These are phyloP conservation scores for Colletotrichum liriopes DNA, from an alignment of 2,329 filamentous ascomycete genomes.

Conservation along the genomic window DNA sequence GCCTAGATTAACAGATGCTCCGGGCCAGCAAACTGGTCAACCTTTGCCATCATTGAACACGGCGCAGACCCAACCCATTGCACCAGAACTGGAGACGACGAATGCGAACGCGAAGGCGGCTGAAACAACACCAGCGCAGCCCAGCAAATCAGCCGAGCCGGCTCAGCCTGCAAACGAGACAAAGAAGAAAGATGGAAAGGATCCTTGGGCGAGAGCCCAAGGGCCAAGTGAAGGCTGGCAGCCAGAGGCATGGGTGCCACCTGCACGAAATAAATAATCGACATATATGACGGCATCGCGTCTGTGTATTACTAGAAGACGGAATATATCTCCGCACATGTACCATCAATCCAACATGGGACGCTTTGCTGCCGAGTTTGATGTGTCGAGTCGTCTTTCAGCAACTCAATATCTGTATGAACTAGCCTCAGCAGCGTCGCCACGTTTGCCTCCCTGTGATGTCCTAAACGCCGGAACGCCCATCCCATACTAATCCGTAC, in stretches of 20 bases:
- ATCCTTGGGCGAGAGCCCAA: slow-evolving; percentile 73
- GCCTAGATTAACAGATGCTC: slow-evolving; percentile 63
- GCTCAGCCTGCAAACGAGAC: not conserved
- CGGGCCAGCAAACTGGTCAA: slow-evolving; percentile 49
- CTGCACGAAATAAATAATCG: slow-evolving; percentile 52
- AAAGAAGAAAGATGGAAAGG: slow-evolving; percentile 48
- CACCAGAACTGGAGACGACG: slow-evolving; percentile 36
- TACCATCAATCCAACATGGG: slow-evolving; percentile 26
- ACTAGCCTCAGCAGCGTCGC: not conserved
- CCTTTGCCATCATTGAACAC: slow-evolving; percentile 49
- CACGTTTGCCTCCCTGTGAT: not conserved
- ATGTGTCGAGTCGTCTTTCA: not conserved
- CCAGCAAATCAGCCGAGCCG: slow-evolving; percentile 17
- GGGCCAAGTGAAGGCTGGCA: slow-evolving; percentile 78
- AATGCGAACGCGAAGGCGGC: slow-evolving; percentile 22
- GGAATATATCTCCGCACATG: slow-evolving; percentile 17
- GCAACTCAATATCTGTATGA: not conserved
- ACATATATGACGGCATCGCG: not conserved
- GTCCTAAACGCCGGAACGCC: slow-evolving; percentile 32
- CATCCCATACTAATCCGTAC: not conserved
- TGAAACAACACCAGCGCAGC: slow-evolving; percentile 3
- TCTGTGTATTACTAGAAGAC: slow-evolving; percentile 34
- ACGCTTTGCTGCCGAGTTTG: not conserved
- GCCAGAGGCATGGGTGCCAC: slow-evolving; percentile 74
- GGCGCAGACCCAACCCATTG: slow-evolving; percentile 35